A percentile compares a stretch with the other conserved stretches of the same genome.
Evolutionary conservation across 108 stramenopile genomes (phyloP).

Genomic region (Cyclotella baltica): DNA sequence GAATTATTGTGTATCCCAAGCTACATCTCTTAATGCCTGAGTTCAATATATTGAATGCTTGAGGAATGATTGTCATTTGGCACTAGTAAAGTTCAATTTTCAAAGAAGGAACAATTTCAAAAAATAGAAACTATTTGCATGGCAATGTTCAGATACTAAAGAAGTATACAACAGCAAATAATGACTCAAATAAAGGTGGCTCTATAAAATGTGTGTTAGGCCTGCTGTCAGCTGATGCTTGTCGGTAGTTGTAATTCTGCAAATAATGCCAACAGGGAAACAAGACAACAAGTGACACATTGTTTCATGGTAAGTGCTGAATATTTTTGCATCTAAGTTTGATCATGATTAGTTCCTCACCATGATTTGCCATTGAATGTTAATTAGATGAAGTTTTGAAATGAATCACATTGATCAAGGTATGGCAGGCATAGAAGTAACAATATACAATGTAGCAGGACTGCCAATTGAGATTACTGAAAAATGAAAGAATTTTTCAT

Average conservation of each 20-base stretch:
- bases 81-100: no score
- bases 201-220: not conserved
- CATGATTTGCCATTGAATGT: not conserved
- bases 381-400: conserved; percentile 53
- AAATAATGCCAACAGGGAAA: not conserved
- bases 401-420: conserved; percentile 68
- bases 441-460: conserved; percentile 43
- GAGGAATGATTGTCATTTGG: no score
- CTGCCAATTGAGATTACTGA: conserved; percentile 52
- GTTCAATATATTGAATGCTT: no score
- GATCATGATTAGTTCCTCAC: not conserved
- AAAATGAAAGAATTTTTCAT: conserved; percentile 71
- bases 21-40: no score
- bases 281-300: not conserved
- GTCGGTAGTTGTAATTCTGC: not conserved
- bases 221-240: not conserved
- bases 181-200: conserved; percentile 1
- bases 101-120: no score
- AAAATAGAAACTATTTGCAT: conserved; percentile 26
- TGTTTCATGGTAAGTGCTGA: not conserved
- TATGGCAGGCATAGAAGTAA: conserved; percentile 74
- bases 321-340: not conserved
- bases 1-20: no score
- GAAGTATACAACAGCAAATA: not conserved
- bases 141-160: not conserved